Conservation (phyloP, 441 rosid species). For the Populus tomentosa region DNA sequence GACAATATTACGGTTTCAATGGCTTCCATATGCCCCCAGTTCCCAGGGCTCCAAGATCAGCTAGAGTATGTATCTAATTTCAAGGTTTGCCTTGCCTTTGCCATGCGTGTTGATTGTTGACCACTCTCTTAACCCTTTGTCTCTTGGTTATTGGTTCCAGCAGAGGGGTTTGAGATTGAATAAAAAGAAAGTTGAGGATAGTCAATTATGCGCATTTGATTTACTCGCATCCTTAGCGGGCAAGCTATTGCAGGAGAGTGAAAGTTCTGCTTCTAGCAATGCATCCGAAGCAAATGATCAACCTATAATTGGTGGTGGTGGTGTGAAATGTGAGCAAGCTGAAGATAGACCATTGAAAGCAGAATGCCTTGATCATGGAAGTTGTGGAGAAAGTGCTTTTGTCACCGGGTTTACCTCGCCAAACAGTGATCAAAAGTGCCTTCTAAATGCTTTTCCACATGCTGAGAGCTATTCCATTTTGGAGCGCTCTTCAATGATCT, state of each 20-base stretch:
- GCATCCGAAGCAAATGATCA: conserved; percentile 45
- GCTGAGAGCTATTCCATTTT: conserved; percentile 39
- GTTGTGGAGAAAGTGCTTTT: conserved; percentile 32
- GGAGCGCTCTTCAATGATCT: conserved; percentile 35
- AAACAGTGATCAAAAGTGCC: conserved; percentile 36
- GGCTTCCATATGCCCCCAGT: too few species aligned
- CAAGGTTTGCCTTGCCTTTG: conserved; percentile 4
- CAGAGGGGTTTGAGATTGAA: conserved; percentile 34
- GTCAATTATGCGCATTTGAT: conserved; percentile 53
- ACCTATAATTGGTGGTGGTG: conserved; percentile 16
- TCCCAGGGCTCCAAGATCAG: conserved; percentile 79
- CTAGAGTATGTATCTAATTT: conserved; percentile 43
- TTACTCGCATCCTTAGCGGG: conserved; percentile 72
- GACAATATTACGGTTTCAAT: conserved; percentile 62
- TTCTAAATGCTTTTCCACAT: conserved; percentile 32
- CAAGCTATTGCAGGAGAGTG: conserved; percentile 51
- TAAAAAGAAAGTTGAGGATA: conserved; percentile 39
- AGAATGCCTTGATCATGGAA: conserved; percentile 43
- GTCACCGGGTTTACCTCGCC: conserved; percentile 34
- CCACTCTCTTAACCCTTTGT: conserved; percentile 11
- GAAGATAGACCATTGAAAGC: conserved; percentile 14
- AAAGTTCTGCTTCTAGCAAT: conserved; percentile 33
- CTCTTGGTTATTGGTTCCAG: conserved; percentile 28
- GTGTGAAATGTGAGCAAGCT: conserved; percentile 23
- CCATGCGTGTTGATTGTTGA: background rate